Conservation (phyloP, 2,329 filamentous ascomycete genomes). For the Alternaria arbusti region DNA sequence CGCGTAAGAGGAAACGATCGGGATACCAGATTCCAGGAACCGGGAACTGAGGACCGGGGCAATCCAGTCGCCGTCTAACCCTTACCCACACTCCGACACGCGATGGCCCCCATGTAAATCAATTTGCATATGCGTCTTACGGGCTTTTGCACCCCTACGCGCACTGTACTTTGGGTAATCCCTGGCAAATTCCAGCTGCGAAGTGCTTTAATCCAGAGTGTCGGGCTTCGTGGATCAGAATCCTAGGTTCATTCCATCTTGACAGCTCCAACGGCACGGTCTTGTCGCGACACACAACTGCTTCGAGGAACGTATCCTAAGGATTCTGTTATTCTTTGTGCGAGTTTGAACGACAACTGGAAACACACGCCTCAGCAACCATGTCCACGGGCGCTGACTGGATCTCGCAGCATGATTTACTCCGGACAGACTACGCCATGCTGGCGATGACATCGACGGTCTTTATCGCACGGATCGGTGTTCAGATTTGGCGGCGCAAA, state of each 20-base stretch:
- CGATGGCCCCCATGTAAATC: conserved; percentile 1
- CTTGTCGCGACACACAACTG: not conserved
- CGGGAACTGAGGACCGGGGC: not conserved
- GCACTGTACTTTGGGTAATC: not conserved
- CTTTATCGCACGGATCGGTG: conserved; percentile 14
- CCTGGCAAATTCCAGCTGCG: not conserved
- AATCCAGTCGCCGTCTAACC: not conserved
- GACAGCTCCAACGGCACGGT: not conserved
- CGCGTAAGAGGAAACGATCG: not conserved
- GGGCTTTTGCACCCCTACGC: not conserved
- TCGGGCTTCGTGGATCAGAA: not conserved
- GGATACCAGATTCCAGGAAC: not conserved
- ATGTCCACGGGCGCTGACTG: conserved; percentile 25
- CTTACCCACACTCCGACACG: not conserved
- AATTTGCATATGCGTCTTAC: not conserved
- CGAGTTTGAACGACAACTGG: not conserved
- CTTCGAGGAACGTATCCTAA: not conserved
- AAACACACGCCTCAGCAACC: not conserved
- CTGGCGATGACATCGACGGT: conserved; percentile 25
- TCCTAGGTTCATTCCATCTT: not conserved
- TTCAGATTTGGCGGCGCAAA: conserved; percentile 19
- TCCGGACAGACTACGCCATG: conserved; percentile 21
- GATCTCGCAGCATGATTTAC: conserved; percentile 17
- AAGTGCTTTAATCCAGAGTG: not conserved
- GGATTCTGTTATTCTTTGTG: not conserved